These are phyloP conservation scores for Fusarium luffae DNA, from an alignment of 2,329 filamentous ascomycete genomes.

Conservation along the genomic window DNA sequence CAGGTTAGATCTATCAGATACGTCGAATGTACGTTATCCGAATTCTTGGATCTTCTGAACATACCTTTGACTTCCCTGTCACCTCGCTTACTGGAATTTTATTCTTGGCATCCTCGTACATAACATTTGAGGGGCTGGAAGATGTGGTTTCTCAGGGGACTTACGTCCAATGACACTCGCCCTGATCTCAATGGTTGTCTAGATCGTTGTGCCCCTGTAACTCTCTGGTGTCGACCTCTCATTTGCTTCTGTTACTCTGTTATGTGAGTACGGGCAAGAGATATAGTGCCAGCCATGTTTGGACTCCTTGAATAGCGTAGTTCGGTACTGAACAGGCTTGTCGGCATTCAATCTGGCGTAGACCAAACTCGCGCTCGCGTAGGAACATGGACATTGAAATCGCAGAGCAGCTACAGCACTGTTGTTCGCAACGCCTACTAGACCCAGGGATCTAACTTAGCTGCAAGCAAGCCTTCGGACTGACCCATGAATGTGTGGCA, in stretches of 20 bases:
- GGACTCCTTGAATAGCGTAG: not conserved
- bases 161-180: not conserved
- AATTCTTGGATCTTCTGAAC: slow-evolving; percentile 4
- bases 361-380: not conserved
- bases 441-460: not conserved
- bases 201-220: not conserved
- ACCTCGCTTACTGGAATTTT: not conserved
- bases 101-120: not conserved
- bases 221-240: not conserved
- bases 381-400: not conserved
- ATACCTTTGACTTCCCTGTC: not conserved
- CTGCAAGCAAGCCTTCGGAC: not conserved
- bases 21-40: not conserved
- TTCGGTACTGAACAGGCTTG: not conserved
- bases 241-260: not conserved
- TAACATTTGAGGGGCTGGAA: not conserved
- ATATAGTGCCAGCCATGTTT: not conserved
- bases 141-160: not conserved
- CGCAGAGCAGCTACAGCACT: not conserved
- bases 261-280: not conserved
- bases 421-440: not conserved
- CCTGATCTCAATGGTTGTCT: not conserved
- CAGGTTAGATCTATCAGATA: not conserved
- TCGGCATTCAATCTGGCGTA: not conserved
- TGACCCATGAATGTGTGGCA: not conserved